Evolutionary conservation across 176 grass and related monocot species (phyloP).

Genomic region (Bothriochloa decipiens): DNA sequence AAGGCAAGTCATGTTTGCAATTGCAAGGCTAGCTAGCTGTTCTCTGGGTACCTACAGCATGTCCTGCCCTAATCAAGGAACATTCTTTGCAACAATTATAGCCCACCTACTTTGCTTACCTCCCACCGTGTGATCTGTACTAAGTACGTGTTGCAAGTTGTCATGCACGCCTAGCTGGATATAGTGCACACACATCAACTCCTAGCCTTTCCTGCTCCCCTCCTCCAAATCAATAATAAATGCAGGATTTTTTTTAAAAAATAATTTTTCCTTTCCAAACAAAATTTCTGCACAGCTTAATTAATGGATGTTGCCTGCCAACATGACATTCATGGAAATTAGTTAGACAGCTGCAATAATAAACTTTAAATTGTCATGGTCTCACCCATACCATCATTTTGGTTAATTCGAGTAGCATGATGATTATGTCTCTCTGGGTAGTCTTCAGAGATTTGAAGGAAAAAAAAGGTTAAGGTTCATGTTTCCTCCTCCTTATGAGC

Average conservation of each 20-base stretch:
- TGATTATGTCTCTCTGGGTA: conserved; percentile 23
- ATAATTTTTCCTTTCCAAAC: no score
- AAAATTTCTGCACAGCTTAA: not conserved
- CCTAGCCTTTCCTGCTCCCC: not conserved
- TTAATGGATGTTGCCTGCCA: not conserved
- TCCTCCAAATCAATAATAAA: conserved; percentile 10
- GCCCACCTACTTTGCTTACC: conserved; percentile 33
- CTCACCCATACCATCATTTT: not conserved
- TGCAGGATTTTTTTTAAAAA: not conserved
- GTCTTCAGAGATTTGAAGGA: not conserved
- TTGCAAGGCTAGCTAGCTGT: not conserved
- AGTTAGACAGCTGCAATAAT: not conserved
- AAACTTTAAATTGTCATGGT: not conserved
- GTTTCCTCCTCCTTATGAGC: not conserved
- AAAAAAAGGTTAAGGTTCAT: not conserved
- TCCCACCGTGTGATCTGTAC: conserved; percentile 6
- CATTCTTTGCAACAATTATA: conserved; percentile 47
- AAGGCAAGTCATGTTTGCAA: not conserved
- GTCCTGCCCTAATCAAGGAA: conserved; percentile 26
- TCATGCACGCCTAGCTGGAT: conserved; percentile 35
- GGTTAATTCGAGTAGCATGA: not conserved
- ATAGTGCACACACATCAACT: not conserved
- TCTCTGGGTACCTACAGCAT: not conserved
- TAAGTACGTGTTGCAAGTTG: not conserved
- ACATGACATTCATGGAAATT: conserved; percentile 1